Evolutionary conservation across 2,329 filamentous ascomycete species (phyloP).

Genomic region (Didymella arachidicola): DNA sequence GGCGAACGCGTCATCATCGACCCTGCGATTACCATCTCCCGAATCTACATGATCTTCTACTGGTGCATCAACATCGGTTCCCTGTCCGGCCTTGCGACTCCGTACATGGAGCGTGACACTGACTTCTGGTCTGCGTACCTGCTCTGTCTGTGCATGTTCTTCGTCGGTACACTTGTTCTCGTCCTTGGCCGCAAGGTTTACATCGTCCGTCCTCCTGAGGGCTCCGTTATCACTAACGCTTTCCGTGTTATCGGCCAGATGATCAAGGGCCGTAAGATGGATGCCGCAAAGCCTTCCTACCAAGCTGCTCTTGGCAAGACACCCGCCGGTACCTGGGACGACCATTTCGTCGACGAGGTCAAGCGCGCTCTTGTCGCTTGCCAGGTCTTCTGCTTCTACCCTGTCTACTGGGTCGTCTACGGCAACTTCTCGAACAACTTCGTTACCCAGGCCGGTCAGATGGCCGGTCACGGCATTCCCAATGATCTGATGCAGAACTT

Average conservation of each 20-base stretch:
- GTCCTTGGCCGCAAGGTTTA: conserved; percentile 50
- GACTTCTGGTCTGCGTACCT: conserved; percentile 75
- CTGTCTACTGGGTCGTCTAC: conserved; percentile 58
- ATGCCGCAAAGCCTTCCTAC: conserved; percentile 73
- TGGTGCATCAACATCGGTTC: conserved; percentile 75
- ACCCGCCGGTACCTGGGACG: conserved; percentile 65
- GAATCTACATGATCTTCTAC: conserved; percentile 71
- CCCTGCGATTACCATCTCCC: conserved; percentile 57
- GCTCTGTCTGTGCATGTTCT: conserved; percentile 71
- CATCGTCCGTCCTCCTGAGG: conserved; percentile 50
- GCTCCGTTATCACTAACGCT: conserved; percentile 49
- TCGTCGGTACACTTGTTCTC: conserved; percentile 65
- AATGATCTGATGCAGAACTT: conserved; percentile 60
- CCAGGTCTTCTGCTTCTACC: conserved; percentile 67
- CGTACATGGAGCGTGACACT: conserved; percentile 73
- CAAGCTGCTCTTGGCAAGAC: conserved; percentile 62
- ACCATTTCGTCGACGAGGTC: conserved; percentile 75
- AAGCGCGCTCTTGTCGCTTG: conserved; percentile 72
- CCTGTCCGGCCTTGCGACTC: conserved; percentile 72
- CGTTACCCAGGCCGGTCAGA: conserved; percentile 55
- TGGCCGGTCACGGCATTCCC: conserved; percentile 56
- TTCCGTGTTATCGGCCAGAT: conserved; percentile 69
- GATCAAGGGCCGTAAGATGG: conserved; percentile 62
- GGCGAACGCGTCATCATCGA: conserved; percentile 58
- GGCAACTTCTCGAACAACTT: conserved; percentile 56